These are phyloP conservation scores for Castanea sativa DNA, from an alignment of 306 rosid species.

Conservation along the genomic window DNA sequence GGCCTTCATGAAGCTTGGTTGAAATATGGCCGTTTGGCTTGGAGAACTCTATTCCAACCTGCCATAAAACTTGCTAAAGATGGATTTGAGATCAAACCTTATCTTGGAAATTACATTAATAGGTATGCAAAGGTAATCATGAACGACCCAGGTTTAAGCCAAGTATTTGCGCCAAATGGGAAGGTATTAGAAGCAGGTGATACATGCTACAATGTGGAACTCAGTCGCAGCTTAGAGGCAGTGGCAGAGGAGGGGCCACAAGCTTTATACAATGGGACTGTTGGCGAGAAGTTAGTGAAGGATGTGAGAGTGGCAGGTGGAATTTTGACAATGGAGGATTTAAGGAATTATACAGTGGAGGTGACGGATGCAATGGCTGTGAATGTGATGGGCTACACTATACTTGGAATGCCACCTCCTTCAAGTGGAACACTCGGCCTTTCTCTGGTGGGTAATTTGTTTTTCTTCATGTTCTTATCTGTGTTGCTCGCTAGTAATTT, in stretches of 20 bases:
- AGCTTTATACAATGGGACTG: slow-evolving; percentile 73
- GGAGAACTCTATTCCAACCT: slow-evolving; percentile 74
- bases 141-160: slow-evolving; percentile 67
- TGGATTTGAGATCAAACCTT: slow-evolving; percentile 61
- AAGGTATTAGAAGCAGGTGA: slow-evolving; percentile 58
- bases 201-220: slow-evolving; percentile 63
- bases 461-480: slow-evolving; percentile 2
- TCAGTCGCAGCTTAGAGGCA: slow-evolving; percentile 56
- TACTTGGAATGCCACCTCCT: slow-evolving; percentile 94
- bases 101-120: slow-evolving; percentile 36
- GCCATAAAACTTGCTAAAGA: slow-evolving; percentile 70
- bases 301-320: slow-evolving; percentile 84
- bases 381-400: slow-evolving; percentile 62
- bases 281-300: slow-evolving; percentile 73
- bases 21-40: slow-evolving; percentile 66
- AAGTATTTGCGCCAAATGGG: slow-evolving; percentile 69
- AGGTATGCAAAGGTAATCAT: slow-evolving; percentile 21
- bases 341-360: slow-evolving; percentile 64
- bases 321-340: slow-evolving; percentile 83
- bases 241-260: slow-evolving; percentile 74
- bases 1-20: slow-evolving; percentile 91
- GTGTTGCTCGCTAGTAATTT: not conserved
- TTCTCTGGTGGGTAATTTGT: slow-evolving; percentile 53
- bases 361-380: slow-evolving; percentile 55
- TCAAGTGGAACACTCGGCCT: slow-evolving; percentile 86